Evolutionary conservation across 176 grass and related monocot species (phyloP), one percentile per base, ranked within the genome.

Genomic region (Triticum dicoccoides): DNA sequence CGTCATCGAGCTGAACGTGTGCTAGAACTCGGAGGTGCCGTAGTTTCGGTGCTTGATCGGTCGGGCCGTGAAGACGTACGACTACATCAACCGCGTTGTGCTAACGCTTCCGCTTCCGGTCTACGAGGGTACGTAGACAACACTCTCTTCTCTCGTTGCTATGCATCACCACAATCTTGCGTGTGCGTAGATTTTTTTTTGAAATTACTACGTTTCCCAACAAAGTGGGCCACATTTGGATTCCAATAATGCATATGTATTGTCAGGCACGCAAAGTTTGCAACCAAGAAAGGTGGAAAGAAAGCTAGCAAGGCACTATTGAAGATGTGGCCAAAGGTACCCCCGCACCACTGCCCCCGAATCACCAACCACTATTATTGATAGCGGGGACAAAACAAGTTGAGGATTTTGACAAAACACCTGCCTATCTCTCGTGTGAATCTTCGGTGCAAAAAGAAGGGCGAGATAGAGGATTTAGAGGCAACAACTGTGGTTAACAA

Each of bases 251-350:
- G 89, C 89, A 21, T 91, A 94, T 69, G 73, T 38, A 90, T 90
- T 85, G 87, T 92, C 24, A 87, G 81, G 76, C 87, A 92, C 20
- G 72, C 64, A 84, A 90, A 90, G 73, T 90, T 78, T 90, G 88
- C 73, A 3, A 65, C 83, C 77, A 90, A 86, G 44, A 90, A 90
- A 82, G 79, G 72, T 38, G 79, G 79, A 30, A 90, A 90, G 83
- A 86, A 86, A 38, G 84, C 73, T 61, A 80, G 61, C 75, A 14
- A 84, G 76, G 85, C 81, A 0, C 14, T 49, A 91, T 87, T 2
- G 85, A 91, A 84, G 85, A 84, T 15, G 68, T 69, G 15, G 68
- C 47, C 33, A 91, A 84, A 80, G 89, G 89, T 45, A 42, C 12
- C 47, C 5, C 41, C 47, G 2, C 5, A 15, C 2, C 11, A 35